Percentiles rank a stretch among this genome's conserved stretches.
Conservation (phyloP, 1,284 basidiomycete species). For the Ustilago esculenta region DNA sequence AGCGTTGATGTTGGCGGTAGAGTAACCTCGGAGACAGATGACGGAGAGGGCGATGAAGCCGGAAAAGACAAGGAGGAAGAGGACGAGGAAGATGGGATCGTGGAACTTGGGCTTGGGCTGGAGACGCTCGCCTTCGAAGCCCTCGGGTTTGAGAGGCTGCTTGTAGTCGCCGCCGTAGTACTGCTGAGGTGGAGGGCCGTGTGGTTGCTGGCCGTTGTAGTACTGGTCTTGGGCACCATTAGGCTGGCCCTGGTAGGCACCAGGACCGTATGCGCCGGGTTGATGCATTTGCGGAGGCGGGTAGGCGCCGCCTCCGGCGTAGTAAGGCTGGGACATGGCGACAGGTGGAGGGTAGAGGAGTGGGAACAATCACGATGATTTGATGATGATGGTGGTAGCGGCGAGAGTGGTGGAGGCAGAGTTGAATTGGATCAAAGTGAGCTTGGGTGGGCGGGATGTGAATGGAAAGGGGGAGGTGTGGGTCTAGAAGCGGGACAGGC, state of each 20-base stretch:
- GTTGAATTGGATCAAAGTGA: no score
- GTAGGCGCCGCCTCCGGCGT: constrained; percentile 21
- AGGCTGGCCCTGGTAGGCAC: constrained; percentile 44
- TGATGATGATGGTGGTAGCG: constrained; percentile 3
- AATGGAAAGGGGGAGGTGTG: no score
- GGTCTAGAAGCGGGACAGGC: background rate
- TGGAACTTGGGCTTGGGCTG: constrained; percentile 57
- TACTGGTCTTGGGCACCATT: constrained; percentile 53
- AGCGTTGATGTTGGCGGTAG: constrained; percentile 27
- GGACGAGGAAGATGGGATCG: constrained; percentile 64
- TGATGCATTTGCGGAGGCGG: constrained; percentile 42
- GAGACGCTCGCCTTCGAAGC: constrained; percentile 56
- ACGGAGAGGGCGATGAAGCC: constrained; percentile 68
- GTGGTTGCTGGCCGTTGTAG: constrained; percentile 41
- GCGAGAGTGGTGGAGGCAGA: background rate
- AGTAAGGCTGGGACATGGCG: constrained; percentile 40
- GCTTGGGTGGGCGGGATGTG: background rate
- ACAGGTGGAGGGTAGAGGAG: background rate
- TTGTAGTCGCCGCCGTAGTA: constrained; percentile 49
- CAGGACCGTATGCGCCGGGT: constrained; percentile 30
- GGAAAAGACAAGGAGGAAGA: constrained; percentile 66
- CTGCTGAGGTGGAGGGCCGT: constrained; percentile 21
- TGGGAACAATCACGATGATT: background rate
- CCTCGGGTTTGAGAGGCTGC: constrained; percentile 53
- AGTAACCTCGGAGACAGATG: constrained; percentile 62